Evolutionary conservation across 2,329 filamentous ascomycete genomes (phyloP).

Genomic region (Dothideomycetes sp.): DNA sequence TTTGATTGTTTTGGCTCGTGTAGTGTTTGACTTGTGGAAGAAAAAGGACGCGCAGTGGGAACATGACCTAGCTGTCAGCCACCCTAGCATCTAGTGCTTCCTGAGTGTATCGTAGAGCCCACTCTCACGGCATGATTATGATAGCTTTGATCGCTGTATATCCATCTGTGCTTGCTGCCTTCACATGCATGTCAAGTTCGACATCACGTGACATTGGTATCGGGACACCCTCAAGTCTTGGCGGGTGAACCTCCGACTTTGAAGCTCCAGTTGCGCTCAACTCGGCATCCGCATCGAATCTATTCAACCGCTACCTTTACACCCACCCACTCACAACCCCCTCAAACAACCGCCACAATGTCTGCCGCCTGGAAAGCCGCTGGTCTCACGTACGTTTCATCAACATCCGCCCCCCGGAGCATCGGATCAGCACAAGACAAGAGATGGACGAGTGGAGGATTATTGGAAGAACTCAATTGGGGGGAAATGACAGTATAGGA

Average conservation of each 20-base stretch:
- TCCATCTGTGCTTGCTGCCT: too few species aligned
- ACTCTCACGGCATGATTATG: too few species aligned
- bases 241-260: background rate
- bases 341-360: slow-evolving; percentile 54
- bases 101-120: too few species aligned
- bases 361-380: slow-evolving; percentile 97
- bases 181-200: too few species aligned
- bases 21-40: background rate
- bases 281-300: slow-evolving; percentile 3
- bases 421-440: background rate
- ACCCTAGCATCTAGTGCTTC: too few species aligned
- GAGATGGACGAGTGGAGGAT: background rate
- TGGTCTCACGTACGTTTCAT: slow-evolving; percentile 72
- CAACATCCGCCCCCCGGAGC: background rate
- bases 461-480: too few species aligned
- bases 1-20: background rate
- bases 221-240: too few species aligned
- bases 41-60: too few species aligned
- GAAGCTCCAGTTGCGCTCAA: background rate
- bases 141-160: too few species aligned
- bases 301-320: slow-evolving; percentile 4
- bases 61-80: too few species aligned
- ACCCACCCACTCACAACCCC: slow-evolving; percentile 10
- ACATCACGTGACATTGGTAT: slow-evolving; percentile 9
- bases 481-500: background rate